A percentile compares a stretch with the other conserved stretches of the same genome.
Evolutionary conservation across 345 rosid genomes (phyloP).

Genomic region (Erysimum cheiranthoides): DNA sequence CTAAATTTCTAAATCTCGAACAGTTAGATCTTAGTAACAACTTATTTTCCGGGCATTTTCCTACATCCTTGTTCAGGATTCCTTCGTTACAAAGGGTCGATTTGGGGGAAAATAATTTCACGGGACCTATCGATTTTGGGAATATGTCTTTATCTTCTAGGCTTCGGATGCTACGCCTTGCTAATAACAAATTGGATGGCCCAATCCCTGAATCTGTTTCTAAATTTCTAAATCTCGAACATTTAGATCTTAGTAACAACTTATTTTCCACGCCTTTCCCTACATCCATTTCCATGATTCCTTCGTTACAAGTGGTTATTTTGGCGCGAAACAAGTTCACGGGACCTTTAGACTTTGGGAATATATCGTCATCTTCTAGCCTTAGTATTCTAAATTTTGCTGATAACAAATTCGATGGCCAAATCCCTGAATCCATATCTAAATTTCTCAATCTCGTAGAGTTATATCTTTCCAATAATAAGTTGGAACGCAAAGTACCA

Average conservation of each 20-base stretch:
- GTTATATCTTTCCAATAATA: conserved; percentile 40
- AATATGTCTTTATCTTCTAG: not conserved
- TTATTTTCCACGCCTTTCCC: too few species aligned
- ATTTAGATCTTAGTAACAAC: conserved; percentile 5
- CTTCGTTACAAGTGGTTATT: too few species aligned
- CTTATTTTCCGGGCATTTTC: not conserved
- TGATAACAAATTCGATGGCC: too few species aligned
- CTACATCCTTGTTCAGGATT: not conserved
- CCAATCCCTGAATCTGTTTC: not conserved
- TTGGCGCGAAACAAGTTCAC: too few species aligned
- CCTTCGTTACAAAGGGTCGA: not conserved
- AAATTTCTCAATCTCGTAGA: not conserved
- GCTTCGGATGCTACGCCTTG: accelerated
- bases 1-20: too few species aligned
- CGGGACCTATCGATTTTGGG: conserved; percentile 4
- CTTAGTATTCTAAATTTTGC: too few species aligned
- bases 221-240: not conserved
- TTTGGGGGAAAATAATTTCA: not conserved
- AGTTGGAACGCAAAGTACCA: not conserved
- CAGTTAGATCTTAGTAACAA: not conserved
- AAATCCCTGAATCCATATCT: not conserved
- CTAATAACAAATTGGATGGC: not conserved
- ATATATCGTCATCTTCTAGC: too few species aligned
- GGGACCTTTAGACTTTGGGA: too few species aligned
- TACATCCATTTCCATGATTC: too few species aligned